phyloP scores from a whole-genome alignment of 164 flowering plant genomes.

The Macadamia integrifolia region DNA sequence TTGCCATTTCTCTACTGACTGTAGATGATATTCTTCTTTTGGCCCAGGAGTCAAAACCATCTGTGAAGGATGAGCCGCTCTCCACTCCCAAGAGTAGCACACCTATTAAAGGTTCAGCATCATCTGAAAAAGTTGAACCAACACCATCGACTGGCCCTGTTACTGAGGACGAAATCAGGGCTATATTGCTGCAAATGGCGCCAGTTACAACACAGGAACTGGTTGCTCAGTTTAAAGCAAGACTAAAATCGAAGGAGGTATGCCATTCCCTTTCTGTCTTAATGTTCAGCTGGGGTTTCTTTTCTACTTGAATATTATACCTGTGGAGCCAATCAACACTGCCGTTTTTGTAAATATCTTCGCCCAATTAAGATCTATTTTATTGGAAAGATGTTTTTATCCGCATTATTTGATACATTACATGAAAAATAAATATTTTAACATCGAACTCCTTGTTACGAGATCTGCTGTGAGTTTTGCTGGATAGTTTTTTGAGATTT shows the following conservation, averaged over 20 bases:
- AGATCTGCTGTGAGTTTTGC: too few relatives aligned
- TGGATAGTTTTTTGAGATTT: too few relatives aligned
- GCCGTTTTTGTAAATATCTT: too few relatives aligned
- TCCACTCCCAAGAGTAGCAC: conserved; percentile 32
- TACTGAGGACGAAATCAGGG: conserved; percentile 85
- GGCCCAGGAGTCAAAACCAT: conserved; percentile 47
- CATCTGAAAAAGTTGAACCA: conserved; percentile 26
- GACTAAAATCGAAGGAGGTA: conserved; percentile 71
- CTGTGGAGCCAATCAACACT: too few relatives aligned
- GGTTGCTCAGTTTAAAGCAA: conserved; percentile 69
- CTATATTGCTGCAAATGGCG: conserved; percentile 57
- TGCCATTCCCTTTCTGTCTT: neutral
- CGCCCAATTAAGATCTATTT: too few relatives aligned
- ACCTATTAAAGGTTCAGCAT: conserved; percentile 34
- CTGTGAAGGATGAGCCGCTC: conserved; percentile 43
- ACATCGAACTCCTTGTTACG: too few relatives aligned
- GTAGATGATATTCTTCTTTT: neutral
- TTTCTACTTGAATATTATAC: too few relatives aligned
- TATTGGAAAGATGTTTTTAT: too few relatives aligned
- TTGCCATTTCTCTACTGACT: neutral
- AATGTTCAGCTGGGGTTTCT: neutral
- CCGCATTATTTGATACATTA: too few relatives aligned
- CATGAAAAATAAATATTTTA: too few relatives aligned
- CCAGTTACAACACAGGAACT: conserved; percentile 87
- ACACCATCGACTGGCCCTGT: conserved; percentile 58